Evolutionary conservation across 2,329 filamentous ascomycete species (phyloP).

Genomic region (Diaporthe helianthi): DNA sequence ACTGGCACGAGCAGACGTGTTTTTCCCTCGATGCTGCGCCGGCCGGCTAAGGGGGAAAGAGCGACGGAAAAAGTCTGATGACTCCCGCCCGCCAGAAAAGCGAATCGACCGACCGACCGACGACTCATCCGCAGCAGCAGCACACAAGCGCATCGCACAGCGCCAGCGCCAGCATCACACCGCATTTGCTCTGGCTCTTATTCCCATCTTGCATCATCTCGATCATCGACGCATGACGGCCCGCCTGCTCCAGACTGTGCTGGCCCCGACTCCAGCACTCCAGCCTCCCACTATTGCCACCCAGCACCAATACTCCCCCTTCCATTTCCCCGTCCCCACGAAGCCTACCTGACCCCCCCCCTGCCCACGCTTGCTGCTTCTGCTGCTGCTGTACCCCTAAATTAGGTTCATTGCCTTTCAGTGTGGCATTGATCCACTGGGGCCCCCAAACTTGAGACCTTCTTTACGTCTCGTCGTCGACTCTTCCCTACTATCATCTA

Average conservation of each 20-base stretch:
- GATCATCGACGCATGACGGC: constrained; percentile 10
- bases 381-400: constrained; percentile 11
- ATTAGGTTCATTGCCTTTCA: constrained; percentile 30
- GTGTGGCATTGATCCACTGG: constrained; percentile 34
- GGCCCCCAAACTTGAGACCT: constrained; percentile 28
- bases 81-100: constrained; percentile 24
- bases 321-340: constrained; percentile 22
- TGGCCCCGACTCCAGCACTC: neutral
- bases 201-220: constrained; percentile 23
- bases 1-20: constrained; percentile 8
- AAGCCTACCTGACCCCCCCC: constrained; percentile 25
- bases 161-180: constrained; percentile 23
- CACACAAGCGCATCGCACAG: constrained; percentile 23
- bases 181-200: constrained; percentile 18
- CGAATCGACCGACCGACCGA: constrained; percentile 22
- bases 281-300: constrained; percentile 19
- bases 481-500: constrained; percentile 27
- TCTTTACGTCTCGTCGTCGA: constrained; percentile 25
- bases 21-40: constrained; percentile 18
- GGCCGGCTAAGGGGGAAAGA: constrained; percentile 10
- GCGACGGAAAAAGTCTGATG: constrained; percentile 26
- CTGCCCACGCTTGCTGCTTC: neutral
- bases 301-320: neutral
- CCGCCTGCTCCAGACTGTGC: constrained; percentile 19
- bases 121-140: constrained; percentile 26